Percentiles rank a stretch among this genome's conserved stretches.
phyloP scores from a whole-genome alignment of 2,329 filamentous ascomycete species.

The Chrysosporium keratinophilum region DNA sequence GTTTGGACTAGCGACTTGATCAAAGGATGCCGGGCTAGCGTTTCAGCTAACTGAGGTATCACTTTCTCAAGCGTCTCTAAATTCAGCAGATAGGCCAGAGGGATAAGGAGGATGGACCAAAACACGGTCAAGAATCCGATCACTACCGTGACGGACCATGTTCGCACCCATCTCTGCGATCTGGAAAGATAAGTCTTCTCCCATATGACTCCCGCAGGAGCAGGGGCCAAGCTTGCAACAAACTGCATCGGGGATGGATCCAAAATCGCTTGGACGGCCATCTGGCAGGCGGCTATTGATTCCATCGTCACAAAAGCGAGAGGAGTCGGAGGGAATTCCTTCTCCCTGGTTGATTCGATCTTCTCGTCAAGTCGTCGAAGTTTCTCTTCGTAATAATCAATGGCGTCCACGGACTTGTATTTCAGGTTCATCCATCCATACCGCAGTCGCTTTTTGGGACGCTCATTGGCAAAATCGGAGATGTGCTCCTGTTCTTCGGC shows the following conservation, averaged over 20 bases:
- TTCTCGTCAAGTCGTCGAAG: slow-evolving; percentile 67
- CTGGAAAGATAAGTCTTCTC: slow-evolving; percentile 78
- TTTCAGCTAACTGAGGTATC: slow-evolving; percentile 57
- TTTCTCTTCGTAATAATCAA: slow-evolving; percentile 87
- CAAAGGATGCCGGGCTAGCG: slow-evolving; percentile 58
- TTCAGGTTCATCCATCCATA: slow-evolving; percentile 66
- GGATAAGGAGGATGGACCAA: slow-evolving; percentile 74
- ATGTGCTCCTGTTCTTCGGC: slow-evolving; percentile 34
- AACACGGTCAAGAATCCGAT: slow-evolving; percentile 76
- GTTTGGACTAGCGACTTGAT: slow-evolving; percentile 71
- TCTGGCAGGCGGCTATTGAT: slow-evolving; percentile 81
- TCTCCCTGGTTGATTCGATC: slow-evolving; percentile 59
- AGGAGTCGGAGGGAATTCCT: slow-evolving; percentile 66
- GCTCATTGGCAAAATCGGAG: slow-evolving; percentile 36
- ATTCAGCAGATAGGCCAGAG: slow-evolving; percentile 68
- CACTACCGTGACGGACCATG: slow-evolving; percentile 73
- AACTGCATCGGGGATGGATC: slow-evolving; percentile 81
- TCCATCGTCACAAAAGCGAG: slow-evolving; percentile 97
- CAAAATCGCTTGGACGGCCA: slow-evolving; percentile 89
- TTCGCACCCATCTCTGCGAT: slow-evolving; percentile 59
- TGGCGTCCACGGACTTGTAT: slow-evolving; percentile 69
- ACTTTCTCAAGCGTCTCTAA: slow-evolving; percentile 67
- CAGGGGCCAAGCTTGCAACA: slow-evolving; percentile 73
- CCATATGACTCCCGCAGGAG: slow-evolving; percentile 92
- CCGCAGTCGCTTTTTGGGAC: slow-evolving; percentile 64